These are phyloP conservation scores for Escallonia rubra DNA, from an alignment of 129 eudicot species.

Conservation along the genomic window DNA sequence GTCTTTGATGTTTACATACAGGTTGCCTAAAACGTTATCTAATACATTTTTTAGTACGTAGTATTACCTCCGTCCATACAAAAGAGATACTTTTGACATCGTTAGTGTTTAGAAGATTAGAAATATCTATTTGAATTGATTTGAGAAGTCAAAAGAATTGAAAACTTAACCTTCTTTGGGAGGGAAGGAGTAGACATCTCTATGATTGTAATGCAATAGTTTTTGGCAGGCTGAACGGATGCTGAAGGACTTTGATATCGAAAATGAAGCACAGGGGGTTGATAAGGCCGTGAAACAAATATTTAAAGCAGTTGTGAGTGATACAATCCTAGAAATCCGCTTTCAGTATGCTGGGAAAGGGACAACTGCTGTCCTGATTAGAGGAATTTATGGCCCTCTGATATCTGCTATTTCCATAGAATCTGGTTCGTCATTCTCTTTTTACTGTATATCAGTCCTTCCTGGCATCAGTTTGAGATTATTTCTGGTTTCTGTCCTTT, in stretches of 20 bases:
- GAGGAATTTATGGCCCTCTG: conserved; percentile 49
- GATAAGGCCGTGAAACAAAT: conserved; percentile 19
- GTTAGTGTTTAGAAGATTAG: neutral
- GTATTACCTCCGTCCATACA: neutral
- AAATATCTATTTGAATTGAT: too few relatives aligned
- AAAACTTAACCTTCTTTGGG: too few relatives aligned
- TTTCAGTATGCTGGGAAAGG: conserved; percentile 50
- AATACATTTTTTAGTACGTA: neutral
- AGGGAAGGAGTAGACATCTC: neutral
- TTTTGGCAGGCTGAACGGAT: conserved; percentile 29
- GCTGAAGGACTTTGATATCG: conserved; percentile 42
- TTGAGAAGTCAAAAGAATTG: too few relatives aligned
- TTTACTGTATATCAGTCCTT: too few relatives aligned
- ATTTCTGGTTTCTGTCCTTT: too few relatives aligned
- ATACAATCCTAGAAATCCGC: conserved; percentile 38
- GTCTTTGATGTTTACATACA: conserved; percentile 40
- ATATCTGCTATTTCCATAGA: conserved; percentile 59
- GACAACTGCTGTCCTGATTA: conserved; percentile 29
- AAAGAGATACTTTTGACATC: neutral
- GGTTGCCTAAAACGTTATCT: conserved; percentile 26
- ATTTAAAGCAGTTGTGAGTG: conserved; percentile 23
- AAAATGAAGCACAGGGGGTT: conserved; percentile 40
- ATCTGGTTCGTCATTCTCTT: conserved; percentile 25
- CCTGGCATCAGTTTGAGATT: too few relatives aligned
- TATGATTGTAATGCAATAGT: neutral